Base-by-base conservation (phyloP, 1,139 yeast genomes). In the Geotrichum europaeum region DNA sequence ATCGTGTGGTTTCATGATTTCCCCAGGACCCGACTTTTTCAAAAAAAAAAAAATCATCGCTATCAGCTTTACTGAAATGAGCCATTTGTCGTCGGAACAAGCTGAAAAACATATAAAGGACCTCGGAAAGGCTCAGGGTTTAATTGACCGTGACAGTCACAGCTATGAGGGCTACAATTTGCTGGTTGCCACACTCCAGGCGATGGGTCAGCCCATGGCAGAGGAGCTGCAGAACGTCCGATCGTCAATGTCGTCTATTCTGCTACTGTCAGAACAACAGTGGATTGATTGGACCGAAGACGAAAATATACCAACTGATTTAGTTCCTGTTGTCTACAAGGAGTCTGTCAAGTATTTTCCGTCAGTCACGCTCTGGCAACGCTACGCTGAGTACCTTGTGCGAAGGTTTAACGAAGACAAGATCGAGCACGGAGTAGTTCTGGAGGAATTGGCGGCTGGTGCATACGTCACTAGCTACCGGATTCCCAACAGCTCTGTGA, bases 391-490 rank as follows among this genome's bases (percentile, higher is more conserved):
- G 3, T 65, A 69, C 25, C 63, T 68, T 49, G 64, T 58, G 2
- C 54, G 66, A 43, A 58, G 54, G 55, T 52, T 30, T 6, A 57
- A 59, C 7, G 34, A 40, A 57, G 36, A 55, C 34, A 40, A 59
- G 47, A 59, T 61, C 49, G 50, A 58, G 2, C 57, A 58, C 25
- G 57, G 57, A 4, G 56, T 55, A 10, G 52, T 63, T 30, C 30
- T 40, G 22, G 50, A 49, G 49, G 62, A 30, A 22, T 49, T 65
- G 28, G 59, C 60, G 6, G n/a, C 25, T 10, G 66, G 63, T 20
- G 63, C 77, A 54, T 64, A 67, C 1, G 73, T 71, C 9, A 74
- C 76, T 1, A 72, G 70, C 6, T 67, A 75, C 61, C 81, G 79
- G 60, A 77, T 73, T 56, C 68, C 67, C n/a, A 68, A 73, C 24